These are phyloP conservation scores for Oxytropis ochrocephala DNA, from an alignment of 306 rosid species.

Conservation along the genomic window DNA sequence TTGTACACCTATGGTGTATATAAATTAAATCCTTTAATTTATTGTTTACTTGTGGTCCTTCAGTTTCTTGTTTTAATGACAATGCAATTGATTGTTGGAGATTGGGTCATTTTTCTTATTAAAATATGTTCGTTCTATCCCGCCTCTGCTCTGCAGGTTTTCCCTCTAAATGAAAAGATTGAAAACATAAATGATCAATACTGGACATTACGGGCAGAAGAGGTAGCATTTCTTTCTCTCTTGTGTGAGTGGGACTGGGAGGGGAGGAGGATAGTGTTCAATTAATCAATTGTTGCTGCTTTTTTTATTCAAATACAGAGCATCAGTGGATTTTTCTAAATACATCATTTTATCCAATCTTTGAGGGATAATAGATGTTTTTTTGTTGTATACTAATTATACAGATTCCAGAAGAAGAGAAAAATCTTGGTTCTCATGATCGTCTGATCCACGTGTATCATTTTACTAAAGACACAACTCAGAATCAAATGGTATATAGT, in stretches of 20 bases:
- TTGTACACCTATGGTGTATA: too few relatives aligned
- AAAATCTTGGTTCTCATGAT: constrained; percentile 64
- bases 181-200: constrained; percentile 86
- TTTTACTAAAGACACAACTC: constrained; percentile 75
- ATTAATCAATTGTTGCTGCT: constrained; percentile 4
- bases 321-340: neutral
- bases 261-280: neutral
- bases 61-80: neutral
- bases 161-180: constrained; percentile 76
- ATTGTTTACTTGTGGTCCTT: neutral
- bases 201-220: constrained; percentile 94
- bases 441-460: constrained; percentile 84
- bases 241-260: neutral
- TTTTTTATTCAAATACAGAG: constrained; percentile 5
- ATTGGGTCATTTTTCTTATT: neutral
- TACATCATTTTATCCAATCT: neutral
- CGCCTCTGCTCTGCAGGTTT: constrained; percentile 50
- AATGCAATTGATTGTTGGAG: neutral
- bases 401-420: constrained; percentile 87
- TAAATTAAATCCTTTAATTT: too few relatives aligned
- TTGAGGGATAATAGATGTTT: neutral
- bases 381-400: neutral
- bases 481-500: constrained; percentile 61
- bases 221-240: constrained; percentile 42
- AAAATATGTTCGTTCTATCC: neutral